Conservation (phyloP, 305 asterid genomes). For the Fraxinus ornus region DNA sequence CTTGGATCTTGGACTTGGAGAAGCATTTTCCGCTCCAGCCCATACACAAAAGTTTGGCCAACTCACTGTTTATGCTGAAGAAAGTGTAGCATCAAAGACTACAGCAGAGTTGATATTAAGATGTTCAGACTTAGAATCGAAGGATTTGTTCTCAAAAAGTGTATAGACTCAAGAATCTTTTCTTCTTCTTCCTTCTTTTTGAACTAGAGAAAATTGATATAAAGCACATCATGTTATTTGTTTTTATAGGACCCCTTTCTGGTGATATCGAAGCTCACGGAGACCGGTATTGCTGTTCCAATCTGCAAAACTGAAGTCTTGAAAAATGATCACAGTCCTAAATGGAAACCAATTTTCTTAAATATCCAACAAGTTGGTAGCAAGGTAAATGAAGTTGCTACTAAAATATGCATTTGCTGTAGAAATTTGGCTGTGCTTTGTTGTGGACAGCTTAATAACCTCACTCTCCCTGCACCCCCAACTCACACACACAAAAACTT, state of each 20-base stretch:
- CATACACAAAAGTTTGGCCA: conserved; percentile 56
- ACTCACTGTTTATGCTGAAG: conserved; percentile 78
- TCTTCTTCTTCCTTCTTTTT: conserved; percentile 10
- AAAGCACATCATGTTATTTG: conserved; percentile 27
- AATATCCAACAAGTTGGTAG: conserved; percentile 94
- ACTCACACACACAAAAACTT: too few relatives aligned
- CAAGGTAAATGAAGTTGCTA: conserved; percentile 59
- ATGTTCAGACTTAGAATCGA: conserved; percentile 85
- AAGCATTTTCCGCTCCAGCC: conserved; percentile 43
- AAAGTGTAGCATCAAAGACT: conserved; percentile 76
- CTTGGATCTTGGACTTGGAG: conserved; percentile 59
- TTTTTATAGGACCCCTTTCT: conserved; percentile 90
- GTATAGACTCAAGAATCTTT: conserved; percentile 43
- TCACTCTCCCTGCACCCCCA: too few relatives aligned
- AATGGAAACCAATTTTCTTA: conserved; percentile 72
- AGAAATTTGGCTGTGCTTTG: background rate
- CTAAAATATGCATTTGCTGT: conserved; percentile 12
- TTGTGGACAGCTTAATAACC: background rate
- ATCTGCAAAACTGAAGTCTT: conserved; percentile 95
- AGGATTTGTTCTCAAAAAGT: conserved; percentile 91
- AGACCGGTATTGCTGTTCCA: conserved; percentile 72
- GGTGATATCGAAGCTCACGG: conserved; percentile 71
- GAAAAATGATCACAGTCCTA: conserved; percentile 76
- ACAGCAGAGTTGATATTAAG: conserved; percentile 71
- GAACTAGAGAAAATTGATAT: conserved; percentile 32